Evolutionary conservation across 2,329 filamentous ascomycete species (phyloP), one percentile per base, ranked within the genome.

Genomic region (Gaeumannomyces tritici): DNA sequence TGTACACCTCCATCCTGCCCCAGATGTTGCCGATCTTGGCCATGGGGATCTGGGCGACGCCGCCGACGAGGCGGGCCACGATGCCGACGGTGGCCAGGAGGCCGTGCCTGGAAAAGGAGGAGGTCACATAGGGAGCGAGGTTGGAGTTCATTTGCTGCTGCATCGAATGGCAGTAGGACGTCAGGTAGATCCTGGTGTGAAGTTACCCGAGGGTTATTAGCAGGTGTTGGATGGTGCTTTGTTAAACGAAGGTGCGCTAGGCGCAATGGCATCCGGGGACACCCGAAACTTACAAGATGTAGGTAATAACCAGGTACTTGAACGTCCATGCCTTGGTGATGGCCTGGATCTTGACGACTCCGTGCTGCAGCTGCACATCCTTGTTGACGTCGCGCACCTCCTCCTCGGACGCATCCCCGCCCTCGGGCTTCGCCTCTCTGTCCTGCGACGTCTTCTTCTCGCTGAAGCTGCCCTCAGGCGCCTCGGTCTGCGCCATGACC

Each of bases 31-130:
- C 74, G 27, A 80, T 71, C 69, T 80, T 80, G 57, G 79, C 76
- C 65, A 80, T 73, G 4, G 75, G 75, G 29, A 77, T 72, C 67
- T 86, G 87, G 47, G 83, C 77, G 2, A 86, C 82, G 54, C 84
- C 85, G 65, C 77, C 73, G 68, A 86, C 82, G 63, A 80, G 74
- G 65, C 74, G 76, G 4, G 82, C 73, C 0, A 87, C 78, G 55
- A 86, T 81, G 57, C 76, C 74, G 61, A 84, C 81, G 56, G 82
- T 76, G 4, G 79, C 77, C 51, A 83, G 71, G 7, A 85, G 74
- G 7, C 82, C 84, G 67, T 86, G 84, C 4, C 74, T 70, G 54
- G 76, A 68, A 64, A 80, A 87, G 29, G 73, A 75, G 67, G 79
- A 83, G 21, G 80, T 81, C 13, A 79, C 75, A 64, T 75, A 83